These are phyloP conservation scores for Vitis cinerea DNA, from an alignment of 164 flowering plant species.

Conservation along the genomic window DNA sequence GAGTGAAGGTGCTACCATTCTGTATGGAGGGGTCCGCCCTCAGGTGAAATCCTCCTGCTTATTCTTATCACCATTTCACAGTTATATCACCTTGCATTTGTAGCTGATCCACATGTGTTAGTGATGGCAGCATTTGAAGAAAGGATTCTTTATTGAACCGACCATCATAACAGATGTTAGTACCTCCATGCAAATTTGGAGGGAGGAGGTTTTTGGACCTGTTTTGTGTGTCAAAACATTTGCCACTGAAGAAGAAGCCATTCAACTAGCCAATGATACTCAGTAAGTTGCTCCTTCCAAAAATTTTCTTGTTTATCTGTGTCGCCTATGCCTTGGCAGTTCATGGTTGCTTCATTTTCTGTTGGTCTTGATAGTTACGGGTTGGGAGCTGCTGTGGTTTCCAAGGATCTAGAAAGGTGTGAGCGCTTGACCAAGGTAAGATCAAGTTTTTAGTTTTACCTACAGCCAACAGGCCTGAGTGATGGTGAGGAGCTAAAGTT, in stretches of 20 bases:
- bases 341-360: background rate
- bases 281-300: slow-evolving; percentile 42
- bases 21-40: slow-evolving; percentile 85
- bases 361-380: slow-evolving; percentile 56
- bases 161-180: slow-evolving; percentile 77
- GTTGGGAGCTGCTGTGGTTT: slow-evolving; percentile 87
- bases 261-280: slow-evolving; percentile 88
- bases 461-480: no score
- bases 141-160: slow-evolving; percentile 81
- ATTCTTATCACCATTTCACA: background rate
- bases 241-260: slow-evolving; percentile 85
- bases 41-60: slow-evolving; percentile 39
- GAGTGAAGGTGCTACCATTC: slow-evolving; percentile 95
- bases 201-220: slow-evolving; percentile 97
- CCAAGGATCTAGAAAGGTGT: slow-evolving; percentile 85
- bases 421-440: slow-evolving; percentile 84
- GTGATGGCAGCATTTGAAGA: slow-evolving; percentile 72
- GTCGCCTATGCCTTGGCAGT: background rate
- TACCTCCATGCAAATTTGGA: slow-evolving; percentile 97
- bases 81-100: background rate
- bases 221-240: slow-evolving; percentile 91
- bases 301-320: background rate
- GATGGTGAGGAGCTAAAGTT: no score
- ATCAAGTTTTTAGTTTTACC: background rate
- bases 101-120: background rate